Evolutionary conservation across 257 asterid species (phyloP).

Genomic region (Orobanche coerulescens): DNA sequence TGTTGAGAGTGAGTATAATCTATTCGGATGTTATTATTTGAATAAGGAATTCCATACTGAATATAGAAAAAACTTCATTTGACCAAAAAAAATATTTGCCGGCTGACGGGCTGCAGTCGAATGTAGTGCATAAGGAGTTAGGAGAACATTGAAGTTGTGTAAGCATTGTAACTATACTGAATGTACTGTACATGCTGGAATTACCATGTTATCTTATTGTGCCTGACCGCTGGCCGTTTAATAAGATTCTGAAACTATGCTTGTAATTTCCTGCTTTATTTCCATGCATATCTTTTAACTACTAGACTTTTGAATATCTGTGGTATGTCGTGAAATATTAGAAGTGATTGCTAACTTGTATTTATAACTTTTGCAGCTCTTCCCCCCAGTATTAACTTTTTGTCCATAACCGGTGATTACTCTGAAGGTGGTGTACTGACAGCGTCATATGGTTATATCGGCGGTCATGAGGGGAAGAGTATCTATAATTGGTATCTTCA

Average conservation of each 20-base stretch:
- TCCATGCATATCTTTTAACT: slow-evolving; percentile 9
- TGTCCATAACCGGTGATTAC: slow-evolving; percentile 86
- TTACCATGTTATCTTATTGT: neutral
- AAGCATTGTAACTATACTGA: too few relatives aligned
- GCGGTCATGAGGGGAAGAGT: slow-evolving; percentile 97
- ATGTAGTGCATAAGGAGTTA: too few relatives aligned
- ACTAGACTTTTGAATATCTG: slow-evolving; percentile 3
- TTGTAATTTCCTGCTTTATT: slow-evolving; percentile 11
- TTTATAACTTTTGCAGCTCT: slow-evolving; percentile 54
- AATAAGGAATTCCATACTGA: too few relatives aligned
- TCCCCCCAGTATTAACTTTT: slow-evolving; percentile 87
- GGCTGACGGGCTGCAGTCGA: too few relatives aligned
- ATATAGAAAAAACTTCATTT: too few relatives aligned
- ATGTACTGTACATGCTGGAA: neutral
- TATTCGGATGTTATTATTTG: neutral
- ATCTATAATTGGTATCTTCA: slow-evolving; percentile 79
- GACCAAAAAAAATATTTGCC: too few relatives aligned
- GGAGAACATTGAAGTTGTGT: too few relatives aligned
- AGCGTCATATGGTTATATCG: slow-evolving; percentile 92
- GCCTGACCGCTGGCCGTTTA: too few relatives aligned
- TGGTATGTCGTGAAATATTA: neutral
- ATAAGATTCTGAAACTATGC: neutral
- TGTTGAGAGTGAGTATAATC: slow-evolving; percentile 58
- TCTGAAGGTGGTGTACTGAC: slow-evolving; percentile 80
- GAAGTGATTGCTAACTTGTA: slow-evolving; percentile 18